These are phyloP conservation scores for Sclerotinia subarctica DNA, from an alignment of 2,329 filamentous ascomycete species.

Conservation along the genomic window DNA sequence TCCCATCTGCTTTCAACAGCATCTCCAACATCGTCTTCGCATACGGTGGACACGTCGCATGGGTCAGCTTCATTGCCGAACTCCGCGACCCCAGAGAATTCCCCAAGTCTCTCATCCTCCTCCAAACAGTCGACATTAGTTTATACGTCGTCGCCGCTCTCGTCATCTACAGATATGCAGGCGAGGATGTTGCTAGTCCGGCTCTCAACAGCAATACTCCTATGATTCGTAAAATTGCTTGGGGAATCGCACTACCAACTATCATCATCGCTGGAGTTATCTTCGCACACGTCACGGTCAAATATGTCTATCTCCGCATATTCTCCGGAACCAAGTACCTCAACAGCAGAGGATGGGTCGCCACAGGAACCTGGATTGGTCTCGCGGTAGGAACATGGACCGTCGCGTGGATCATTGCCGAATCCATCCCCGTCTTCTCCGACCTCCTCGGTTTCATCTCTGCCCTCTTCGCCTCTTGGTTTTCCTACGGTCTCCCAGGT, in stretches of 20 bases:
- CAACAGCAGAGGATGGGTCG: constrained; percentile 47
- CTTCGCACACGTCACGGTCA: constrained; percentile 63
- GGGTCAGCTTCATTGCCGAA: constrained; percentile 58
- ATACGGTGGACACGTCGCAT: constrained; percentile 57
- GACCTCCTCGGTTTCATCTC: constrained; percentile 60
- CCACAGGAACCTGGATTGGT: constrained; percentile 55
- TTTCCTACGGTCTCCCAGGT: constrained; percentile 53
- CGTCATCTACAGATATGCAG: constrained; percentile 66
- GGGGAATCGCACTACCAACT: constrained; percentile 65
- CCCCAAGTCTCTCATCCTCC: constrained; percentile 54
- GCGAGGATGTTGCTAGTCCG: constrained; percentile 58
- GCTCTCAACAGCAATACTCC: constrained; percentile 57
- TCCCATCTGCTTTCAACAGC: constrained; percentile 47
- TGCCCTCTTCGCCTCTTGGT: constrained; percentile 52
- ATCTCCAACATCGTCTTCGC: constrained; percentile 59
- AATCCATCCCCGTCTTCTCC: constrained; percentile 66
- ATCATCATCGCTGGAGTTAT: constrained; percentile 71
- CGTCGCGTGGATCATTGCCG: constrained; percentile 63
- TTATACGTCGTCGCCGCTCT: constrained; percentile 52
- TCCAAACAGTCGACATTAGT: constrained; percentile 56
- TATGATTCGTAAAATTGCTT: constrained; percentile 60
- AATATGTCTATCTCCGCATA: constrained; percentile 62
- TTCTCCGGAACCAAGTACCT: constrained; percentile 50
- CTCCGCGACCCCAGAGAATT: constrained; percentile 55
- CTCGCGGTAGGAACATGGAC: constrained; percentile 57